Base-by-base conservation (phyloP, 2,329 filamentous ascomycete species). In the Amesomyces nigricolor region DNA sequence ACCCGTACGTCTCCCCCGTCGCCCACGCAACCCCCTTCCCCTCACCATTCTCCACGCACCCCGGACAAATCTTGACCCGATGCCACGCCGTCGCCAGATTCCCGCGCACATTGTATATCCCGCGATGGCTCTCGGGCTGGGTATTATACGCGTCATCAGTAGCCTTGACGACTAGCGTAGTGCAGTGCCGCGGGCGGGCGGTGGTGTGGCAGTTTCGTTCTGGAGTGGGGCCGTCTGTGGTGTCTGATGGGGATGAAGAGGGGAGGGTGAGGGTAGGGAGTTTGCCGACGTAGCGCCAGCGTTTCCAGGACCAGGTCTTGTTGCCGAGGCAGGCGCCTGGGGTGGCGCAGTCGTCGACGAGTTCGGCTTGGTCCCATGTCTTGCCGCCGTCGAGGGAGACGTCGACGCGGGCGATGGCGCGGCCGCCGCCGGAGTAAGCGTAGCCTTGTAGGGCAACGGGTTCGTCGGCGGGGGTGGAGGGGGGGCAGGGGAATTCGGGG, bases 51-150 rank as follows among this genome's bases (percentile, higher is more conserved):
- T 52, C 47, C 6, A 59, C 61, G 26, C 68, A 71, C n/a, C 61
- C 56, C 2, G 68, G 67, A 53, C 71, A 73, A 6, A 73, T 62
- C 16, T 60, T 68, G 3, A 86, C 72, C 2, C 82, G 76, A 65
- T 87, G 82, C 83, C 83, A 87, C 1, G 82, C 83, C n/a, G 80
- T 85, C 2, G 82, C 81, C 53, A 86, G 71, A 65, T 86, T 86
- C 0, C 83, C 84, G 2, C 83, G 73, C 37, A 83, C 71, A 58
- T 87, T 87, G 69, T 82, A 87, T 30, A 82, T 84, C 35, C 75
- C 76, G 39, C 73, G 73, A 60, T 84, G 80, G 39, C 70, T 77
- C 65, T 85, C 80, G 0, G 84, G 83, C 68, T 87, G 84, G 0
- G 80, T 81, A 60, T 87, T 87, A 67, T 87, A 87, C 2, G 77